phyloP scores from a whole-genome alignment of 176 grass and related monocot genomes.

The Zea luxurians region DNA sequence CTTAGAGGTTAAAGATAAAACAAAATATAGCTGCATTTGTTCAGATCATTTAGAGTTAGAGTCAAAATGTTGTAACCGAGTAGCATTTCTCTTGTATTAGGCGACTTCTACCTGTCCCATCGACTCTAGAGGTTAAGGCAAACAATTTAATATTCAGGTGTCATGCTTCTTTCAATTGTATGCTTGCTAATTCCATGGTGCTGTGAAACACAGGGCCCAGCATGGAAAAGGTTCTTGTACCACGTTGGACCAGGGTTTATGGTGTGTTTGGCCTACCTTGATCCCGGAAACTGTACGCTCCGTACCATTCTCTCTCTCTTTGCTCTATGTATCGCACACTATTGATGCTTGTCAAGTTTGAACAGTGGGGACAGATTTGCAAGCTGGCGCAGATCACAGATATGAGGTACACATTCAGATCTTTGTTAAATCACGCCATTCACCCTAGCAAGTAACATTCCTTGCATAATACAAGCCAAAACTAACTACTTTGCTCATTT shows the following conservation, averaged over 20 bases:
- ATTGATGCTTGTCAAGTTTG: background rate
- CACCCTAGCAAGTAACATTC: background rate
- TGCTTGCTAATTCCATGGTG: background rate
- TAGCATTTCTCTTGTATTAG: no score
- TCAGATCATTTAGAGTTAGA: no score
- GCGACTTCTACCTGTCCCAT: no score
- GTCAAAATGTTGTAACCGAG: no score
- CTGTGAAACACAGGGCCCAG: slow-evolving; percentile 35
- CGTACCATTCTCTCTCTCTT: background rate
- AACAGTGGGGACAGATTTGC: slow-evolving; percentile 84
- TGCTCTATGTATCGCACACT: background rate
- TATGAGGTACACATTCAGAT: slow-evolving; percentile 59
- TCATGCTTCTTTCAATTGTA: background rate
- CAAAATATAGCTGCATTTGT: no score
- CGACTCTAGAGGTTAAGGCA: no score
- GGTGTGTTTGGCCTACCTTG: slow-evolving; percentile 80
- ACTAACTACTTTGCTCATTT: background rate
- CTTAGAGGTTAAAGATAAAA: no score
- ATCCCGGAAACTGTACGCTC: slow-evolving; percentile 74
- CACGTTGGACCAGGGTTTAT: slow-evolving; percentile 88
- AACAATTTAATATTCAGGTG: background rate
- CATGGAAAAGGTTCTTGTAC: slow-evolving; percentile 64
- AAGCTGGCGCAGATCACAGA: slow-evolving; percentile 78
- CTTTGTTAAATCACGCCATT: background rate
- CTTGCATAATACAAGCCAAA: background rate